Base-by-base conservation (phyloP, 2,329 filamentous ascomycete genomes). In the Trichoderma sp. region DNA sequence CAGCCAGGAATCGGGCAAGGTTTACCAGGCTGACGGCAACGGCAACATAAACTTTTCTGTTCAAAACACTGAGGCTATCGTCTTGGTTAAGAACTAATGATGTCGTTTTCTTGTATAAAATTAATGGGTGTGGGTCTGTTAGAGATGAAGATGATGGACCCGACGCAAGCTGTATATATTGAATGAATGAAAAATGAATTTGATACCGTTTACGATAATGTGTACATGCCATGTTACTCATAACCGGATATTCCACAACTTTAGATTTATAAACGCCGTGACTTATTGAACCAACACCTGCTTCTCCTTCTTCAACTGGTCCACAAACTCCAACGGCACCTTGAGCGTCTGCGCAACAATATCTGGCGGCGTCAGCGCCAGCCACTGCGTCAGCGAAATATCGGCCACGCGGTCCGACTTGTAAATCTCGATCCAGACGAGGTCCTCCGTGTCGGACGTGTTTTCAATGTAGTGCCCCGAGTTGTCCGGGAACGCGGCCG, bases 391-490 rank as follows among this genome's bases (percentile, higher is more conserved):
- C 54, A 91, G 77, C 0, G 86, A 84, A 71, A 92, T 89, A 74
- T 92, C 90, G 0, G 85, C 87, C 1, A 91, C 88, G 2, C 85
- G 83, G 70, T 91, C 88, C 52, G 85, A 86, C 79, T 90, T 90
- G 81, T 90, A 91, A 21, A 91, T 85, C 76, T 91, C 90, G 34
- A 91, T 85, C 86, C 87, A 91, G 5, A 89, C 82, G 4, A 92
- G 81, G 60, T 89, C 87, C 70, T 91, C 87, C 0, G 83, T 86
- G 1, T 87, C 81, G 0, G 87, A 89, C 0, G 85, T 89, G 75
- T 91, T 92, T 72, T 91, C 89, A 68, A 92, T 89, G 73, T 91
- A 91, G 73, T 91, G 90, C 83, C 83, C 78, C 70, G 83, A 83
- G 76, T 91, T 91, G 71, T 90, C 88, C 0, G 89, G 89, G 76